Percentiles rank a stretch among this genome's conserved stretches.
Evolutionary conservation across 495 filamentous ascomycete genomes (phyloP).

Genomic region (Platismatia glauca): DNA sequence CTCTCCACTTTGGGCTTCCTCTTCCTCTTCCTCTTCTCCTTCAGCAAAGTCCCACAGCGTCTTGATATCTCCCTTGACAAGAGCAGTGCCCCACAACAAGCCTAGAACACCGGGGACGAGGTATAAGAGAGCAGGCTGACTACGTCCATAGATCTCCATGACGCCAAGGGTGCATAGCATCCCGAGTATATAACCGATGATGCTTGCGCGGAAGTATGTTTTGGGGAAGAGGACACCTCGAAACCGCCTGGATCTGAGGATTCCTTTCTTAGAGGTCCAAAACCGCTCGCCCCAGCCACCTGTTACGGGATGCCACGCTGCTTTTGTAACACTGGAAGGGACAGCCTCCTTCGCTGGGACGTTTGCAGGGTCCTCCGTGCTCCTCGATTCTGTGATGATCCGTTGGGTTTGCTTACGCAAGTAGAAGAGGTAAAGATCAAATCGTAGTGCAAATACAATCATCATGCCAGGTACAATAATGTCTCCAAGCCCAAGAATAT

Average conservation of each 20-base stretch:
- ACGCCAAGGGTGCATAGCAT: constrained; percentile 71
- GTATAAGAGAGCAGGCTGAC: constrained; percentile 87
- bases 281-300: constrained; percentile 78
- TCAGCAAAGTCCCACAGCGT: constrained; percentile 80
- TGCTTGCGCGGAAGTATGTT: constrained; percentile 72
- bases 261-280: constrained; percentile 50
- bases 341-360: constrained; percentile 21
- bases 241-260: not conserved
- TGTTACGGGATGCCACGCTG: constrained; percentile 51
- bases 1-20: not conserved
- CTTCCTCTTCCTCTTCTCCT: constrained; percentile 36
- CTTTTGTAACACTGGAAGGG: constrained; percentile 34
- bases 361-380: constrained; percentile 27
- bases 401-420: constrained; percentile 40
- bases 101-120: constrained; percentile 79
- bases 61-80: constrained; percentile 55
- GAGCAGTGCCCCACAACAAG: constrained; percentile 71
- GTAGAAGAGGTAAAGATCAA: constrained; percentile 82
- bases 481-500: constrained; percentile 90
- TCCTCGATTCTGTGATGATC: constrained; percentile 6
- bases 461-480: constrained; percentile 92
- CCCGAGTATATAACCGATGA: constrained; percentile 70
- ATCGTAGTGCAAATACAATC: constrained; percentile 77
- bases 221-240: constrained; percentile 55
- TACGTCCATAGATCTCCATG: constrained; percentile 69